phyloP scores from a whole-genome alignment of 352 stramenopile species.

The Globisporangium acanthophoron region DNA sequence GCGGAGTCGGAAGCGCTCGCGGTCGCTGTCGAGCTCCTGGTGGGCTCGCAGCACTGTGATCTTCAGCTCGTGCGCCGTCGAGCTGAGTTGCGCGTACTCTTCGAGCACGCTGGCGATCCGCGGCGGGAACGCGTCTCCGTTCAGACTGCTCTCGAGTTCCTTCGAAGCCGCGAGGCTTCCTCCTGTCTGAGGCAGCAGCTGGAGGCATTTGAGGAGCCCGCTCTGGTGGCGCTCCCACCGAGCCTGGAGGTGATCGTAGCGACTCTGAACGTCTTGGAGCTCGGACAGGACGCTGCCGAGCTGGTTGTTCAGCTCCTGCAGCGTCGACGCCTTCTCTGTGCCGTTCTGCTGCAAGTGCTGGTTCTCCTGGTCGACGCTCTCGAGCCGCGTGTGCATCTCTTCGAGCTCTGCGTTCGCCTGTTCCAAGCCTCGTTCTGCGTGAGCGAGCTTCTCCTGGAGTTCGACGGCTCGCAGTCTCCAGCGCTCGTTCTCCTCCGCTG shows the following conservation, averaged over 20 bases:
- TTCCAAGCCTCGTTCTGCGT: slow-evolving; percentile 12
- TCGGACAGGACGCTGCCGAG: slow-evolving; percentile 31
- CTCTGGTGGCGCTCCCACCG: slow-evolving; percentile 23
- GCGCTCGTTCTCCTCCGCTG: slow-evolving; percentile 17
- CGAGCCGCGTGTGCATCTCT: slow-evolving; percentile 25
- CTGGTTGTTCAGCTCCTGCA: slow-evolving; percentile 58
- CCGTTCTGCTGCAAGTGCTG: slow-evolving; percentile 37
- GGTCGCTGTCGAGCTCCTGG: slow-evolving; percentile 42
- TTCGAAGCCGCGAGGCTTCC: background rate
- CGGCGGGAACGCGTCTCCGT: slow-evolving; percentile 11
- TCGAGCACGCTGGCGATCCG: slow-evolving; percentile 17
- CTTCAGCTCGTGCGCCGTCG: slow-evolving; percentile 37
- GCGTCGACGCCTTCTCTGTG: slow-evolving; percentile 36
- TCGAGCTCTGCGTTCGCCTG: slow-evolving; percentile 21
- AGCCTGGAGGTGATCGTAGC: slow-evolving; percentile 28
- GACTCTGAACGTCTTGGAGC: slow-evolving; percentile 23
- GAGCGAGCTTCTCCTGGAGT: slow-evolving; percentile 16
- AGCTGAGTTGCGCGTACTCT: slow-evolving; percentile 15
- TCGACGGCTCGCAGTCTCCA: slow-evolving; percentile 16
- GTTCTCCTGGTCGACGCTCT: slow-evolving; percentile 33
- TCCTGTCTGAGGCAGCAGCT: slow-evolving; percentile 22
- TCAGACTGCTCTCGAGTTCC: background rate
- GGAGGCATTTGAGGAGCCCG: slow-evolving; percentile 21
- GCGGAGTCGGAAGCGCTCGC: slow-evolving; percentile 24
- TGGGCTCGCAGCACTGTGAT: slow-evolving; percentile 37